phyloP scores from a whole-genome alignment of 2,329 filamentous ascomycete species.

The Calonectria ilicicola region DNA sequence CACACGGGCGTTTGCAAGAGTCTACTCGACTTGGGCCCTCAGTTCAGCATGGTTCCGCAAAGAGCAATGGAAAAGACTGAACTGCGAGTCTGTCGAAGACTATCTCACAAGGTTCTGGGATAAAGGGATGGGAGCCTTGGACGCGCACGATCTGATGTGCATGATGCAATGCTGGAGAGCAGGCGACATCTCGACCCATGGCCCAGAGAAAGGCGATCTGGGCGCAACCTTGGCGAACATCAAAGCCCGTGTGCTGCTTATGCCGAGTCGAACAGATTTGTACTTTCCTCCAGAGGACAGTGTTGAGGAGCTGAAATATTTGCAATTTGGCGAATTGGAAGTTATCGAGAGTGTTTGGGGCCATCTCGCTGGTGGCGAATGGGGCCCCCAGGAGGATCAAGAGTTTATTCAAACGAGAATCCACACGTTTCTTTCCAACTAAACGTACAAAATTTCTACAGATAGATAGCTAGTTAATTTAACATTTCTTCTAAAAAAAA shows the following conservation, averaged over 20 bases:
- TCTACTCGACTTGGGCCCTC: conserved; percentile 25
- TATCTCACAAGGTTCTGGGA: conserved; percentile 20
- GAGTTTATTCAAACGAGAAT: conserved; percentile 10
- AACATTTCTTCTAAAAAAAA: no score
- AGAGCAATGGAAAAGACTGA: conserved; percentile 21
- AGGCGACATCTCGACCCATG: conserved; percentile 15
- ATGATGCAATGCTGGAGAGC: conserved; percentile 17
- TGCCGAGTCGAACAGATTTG: conserved; percentile 18
- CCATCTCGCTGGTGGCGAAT: conserved; percentile 19
- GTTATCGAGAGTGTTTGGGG: conserved; percentile 24
- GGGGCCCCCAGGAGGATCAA: conserved; percentile 10
- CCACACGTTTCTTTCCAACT: background rate
- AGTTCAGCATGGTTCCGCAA: conserved; percentile 20
- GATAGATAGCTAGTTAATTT: no score
- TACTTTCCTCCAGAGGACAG: conserved; percentile 22
- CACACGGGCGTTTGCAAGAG: conserved; percentile 17
- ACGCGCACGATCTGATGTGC: conserved; percentile 12
- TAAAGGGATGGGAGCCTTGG: conserved; percentile 14
- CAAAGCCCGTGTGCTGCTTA: conserved; percentile 13
- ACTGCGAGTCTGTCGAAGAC: conserved; percentile 10
- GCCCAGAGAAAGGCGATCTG: background rate
- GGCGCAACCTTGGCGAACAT: conserved; percentile 1
- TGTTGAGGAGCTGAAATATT: conserved; percentile 11
- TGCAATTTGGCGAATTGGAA: conserved; percentile 8
- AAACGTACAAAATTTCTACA: background rate